These are phyloP conservation scores for Tricholoma bakamatsutake DNA, from an alignment of 768 basidiomycete genomes.

Conservation along the genomic window DNA sequence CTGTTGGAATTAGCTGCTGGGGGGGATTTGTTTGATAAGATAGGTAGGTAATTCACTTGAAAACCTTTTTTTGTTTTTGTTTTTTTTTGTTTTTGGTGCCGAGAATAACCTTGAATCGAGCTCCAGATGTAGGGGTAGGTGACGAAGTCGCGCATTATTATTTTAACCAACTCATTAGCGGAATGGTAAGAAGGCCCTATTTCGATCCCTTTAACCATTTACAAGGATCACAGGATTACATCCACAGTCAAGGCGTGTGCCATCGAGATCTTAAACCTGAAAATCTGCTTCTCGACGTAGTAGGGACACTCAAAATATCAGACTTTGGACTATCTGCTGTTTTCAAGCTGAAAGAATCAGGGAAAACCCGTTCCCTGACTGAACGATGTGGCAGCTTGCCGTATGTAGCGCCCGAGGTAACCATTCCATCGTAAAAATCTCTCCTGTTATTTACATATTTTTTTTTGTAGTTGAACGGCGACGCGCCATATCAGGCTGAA, in stretches of 20 bases:
- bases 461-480: slow-evolving; percentile 50
- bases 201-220: neutral
- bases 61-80: neutral
- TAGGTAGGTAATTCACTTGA: slow-evolving; percentile 50
- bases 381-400: slow-evolving; percentile 91
- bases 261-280: slow-evolving; percentile 98
- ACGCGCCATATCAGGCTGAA: slow-evolving; percentile 76
- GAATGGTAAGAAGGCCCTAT: slow-evolving; percentile 53
- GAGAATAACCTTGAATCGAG: slow-evolving; percentile 32
- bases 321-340: slow-evolving; percentile 95
- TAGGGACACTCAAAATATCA: slow-evolving; percentile 85
- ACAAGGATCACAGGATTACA: slow-evolving; percentile 54
- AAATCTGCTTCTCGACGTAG: slow-evolving; percentile 81
- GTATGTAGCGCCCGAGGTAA: slow-evolving; percentile 91
- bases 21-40: slow-evolving; percentile 98
- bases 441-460: neutral
- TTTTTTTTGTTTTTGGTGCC: neutral
- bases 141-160: slow-evolving; percentile 88
- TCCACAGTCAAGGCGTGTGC: slow-evolving; percentile 86
- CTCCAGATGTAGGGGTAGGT: slow-evolving; percentile 82
- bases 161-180: slow-evolving; percentile 79
- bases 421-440: slow-evolving; percentile 7
- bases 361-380: slow-evolving; percentile 67
- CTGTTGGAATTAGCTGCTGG: slow-evolving; percentile 88
- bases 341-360: slow-evolving; percentile 76